A percentile compares a stretch with the other conserved stretches of the same genome.
phyloP scores from a whole-genome alignment of 768 basidiomycete genomes.

The Pleurotus eryngii region DNA sequence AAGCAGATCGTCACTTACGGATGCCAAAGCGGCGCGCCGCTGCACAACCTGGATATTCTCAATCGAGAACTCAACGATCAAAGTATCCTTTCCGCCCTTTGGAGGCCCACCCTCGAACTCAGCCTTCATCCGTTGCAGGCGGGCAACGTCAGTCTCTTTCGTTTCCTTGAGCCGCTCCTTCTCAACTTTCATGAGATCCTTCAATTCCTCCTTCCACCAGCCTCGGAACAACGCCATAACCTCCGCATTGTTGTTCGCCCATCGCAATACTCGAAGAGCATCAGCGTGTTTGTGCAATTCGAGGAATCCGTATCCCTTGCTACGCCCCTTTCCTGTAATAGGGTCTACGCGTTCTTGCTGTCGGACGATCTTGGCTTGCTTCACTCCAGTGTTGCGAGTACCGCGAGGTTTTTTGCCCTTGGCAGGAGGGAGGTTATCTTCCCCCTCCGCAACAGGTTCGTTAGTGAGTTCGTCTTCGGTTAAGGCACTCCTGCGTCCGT shows the following conservation, averaged over 20 bases:
- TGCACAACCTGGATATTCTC: constrained; percentile 92
- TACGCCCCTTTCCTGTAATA: constrained; percentile 80
- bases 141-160: constrained; percentile 36
- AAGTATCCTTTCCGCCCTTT: constrained; percentile 39
- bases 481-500: constrained; percentile 55
- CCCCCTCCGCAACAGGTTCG: constrained; percentile 33
- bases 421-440: constrained; percentile 15
- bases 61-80: constrained; percentile 95
- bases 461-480: constrained; percentile 64
- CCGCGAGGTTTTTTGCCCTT: constrained; percentile 22
- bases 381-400: constrained; percentile 47
- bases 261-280: constrained; percentile 85
- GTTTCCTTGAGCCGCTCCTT: constrained; percentile 39
- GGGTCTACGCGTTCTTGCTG: constrained; percentile 88
- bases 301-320: constrained; percentile 94
- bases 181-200: constrained; percentile 56
- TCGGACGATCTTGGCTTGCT: constrained; percentile 91
- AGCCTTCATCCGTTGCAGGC: constrained; percentile 56
- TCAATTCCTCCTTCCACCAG: constrained; percentile 85
- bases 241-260: constrained; percentile 87
- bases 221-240: constrained; percentile 60
- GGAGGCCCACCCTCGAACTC: constrained; percentile 43
- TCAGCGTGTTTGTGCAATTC: constrained; percentile 88
- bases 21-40: constrained; percentile 49
- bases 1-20: constrained; percentile 16